A percentile compares a stretch with the other conserved stretches of the same genome.
Conservation (phyloP, 2,329 filamentous ascomycete genomes). For the Colletotrichum gloeosporioides region DNA sequence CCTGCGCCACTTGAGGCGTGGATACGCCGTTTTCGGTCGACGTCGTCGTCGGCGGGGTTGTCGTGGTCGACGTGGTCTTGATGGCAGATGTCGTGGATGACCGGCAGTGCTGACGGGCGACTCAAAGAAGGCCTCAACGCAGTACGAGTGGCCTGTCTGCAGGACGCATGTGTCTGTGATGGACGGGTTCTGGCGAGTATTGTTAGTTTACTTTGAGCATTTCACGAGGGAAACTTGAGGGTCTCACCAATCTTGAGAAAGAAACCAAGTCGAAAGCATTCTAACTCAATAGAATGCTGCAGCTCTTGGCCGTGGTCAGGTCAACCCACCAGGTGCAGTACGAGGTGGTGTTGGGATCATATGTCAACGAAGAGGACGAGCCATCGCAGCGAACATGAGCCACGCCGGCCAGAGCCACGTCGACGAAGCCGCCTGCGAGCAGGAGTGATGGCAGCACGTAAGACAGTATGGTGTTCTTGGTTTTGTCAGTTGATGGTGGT, state of each 20-base stretch:
- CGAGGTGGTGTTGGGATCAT: background rate
- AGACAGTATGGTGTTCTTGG: background rate
- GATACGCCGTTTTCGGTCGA: background rate
- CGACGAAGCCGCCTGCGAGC: background rate
- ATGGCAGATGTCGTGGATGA: background rate
- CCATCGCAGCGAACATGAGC: background rate
- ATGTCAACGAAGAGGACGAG: background rate
- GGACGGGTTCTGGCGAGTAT: constrained; percentile 3
- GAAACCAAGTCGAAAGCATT: background rate
- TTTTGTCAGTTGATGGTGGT: background rate
- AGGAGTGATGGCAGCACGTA: background rate
- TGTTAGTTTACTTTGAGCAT: background rate
- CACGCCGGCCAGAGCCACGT: background rate
- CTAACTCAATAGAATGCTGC: background rate
- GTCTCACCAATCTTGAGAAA: background rate
- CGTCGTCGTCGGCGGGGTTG: background rate
- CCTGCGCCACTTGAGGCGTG: background rate
- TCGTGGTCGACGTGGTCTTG: background rate
- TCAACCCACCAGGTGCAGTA: background rate
- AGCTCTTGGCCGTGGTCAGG: background rate
- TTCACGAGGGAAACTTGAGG: background rate
- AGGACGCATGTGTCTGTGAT: constrained; percentile 5
- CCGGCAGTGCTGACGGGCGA: background rate
- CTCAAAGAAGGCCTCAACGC: constrained; percentile 10
- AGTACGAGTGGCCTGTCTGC: constrained; percentile 1